These are phyloP conservation scores for Flammula alnicola DNA, from an alignment of 1,284 basidiomycete species.

Conservation along the genomic window DNA sequence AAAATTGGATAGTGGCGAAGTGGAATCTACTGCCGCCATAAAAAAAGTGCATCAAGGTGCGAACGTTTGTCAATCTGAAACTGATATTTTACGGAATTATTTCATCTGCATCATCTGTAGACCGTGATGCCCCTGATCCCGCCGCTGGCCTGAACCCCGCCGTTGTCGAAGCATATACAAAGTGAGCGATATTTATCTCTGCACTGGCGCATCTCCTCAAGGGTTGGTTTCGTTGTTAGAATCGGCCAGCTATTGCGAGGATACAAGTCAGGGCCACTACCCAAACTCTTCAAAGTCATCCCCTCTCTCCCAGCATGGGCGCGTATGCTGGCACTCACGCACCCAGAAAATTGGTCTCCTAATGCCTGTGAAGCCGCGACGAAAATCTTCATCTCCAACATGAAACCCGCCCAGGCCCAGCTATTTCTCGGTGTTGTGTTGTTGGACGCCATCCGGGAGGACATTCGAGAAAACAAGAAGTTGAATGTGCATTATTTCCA, in stretches of 20 bases:
- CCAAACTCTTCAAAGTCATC: slow-evolving; percentile 98
- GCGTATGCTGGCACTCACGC: slow-evolving; percentile 91
- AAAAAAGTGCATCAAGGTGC: slow-evolving; percentile 64
- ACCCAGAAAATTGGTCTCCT: slow-evolving; percentile 93
- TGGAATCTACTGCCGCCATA: slow-evolving; percentile 54
- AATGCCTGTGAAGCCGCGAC: slow-evolving; percentile 96
- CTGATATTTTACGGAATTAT: neutral
- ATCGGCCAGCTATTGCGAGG: slow-evolving; percentile 86
- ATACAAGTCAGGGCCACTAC: slow-evolving; percentile 95
- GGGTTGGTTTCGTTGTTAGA: slow-evolving; percentile 43
- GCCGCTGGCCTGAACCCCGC: slow-evolving; percentile 96
- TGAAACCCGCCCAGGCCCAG: slow-evolving; percentile 96
- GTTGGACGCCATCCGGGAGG: slow-evolving; percentile 88
- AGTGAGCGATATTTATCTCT: slow-evolving; percentile 57
- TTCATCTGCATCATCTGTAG: slow-evolving; percentile 35
- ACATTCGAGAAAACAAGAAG: slow-evolving; percentile 88
- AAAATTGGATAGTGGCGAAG: slow-evolving; percentile 75
- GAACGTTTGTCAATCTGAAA: slow-evolving; percentile 10
- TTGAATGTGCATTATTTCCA: slow-evolving; percentile 95
- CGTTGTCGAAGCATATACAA: slow-evolving; percentile 94
- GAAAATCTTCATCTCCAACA: slow-evolving; percentile 94
- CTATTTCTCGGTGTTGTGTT: slow-evolving; percentile 93
- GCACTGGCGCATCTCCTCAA: neutral
- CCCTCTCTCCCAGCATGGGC: slow-evolving; percentile 97
- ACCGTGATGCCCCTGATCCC: slow-evolving; percentile 77